A percentile compares a stretch with the other conserved stretches of the same genome.
These are phyloP conservation scores for Cyclotella choctawhatcheeana DNA, from an alignment of 108 stramenopile genomes.

Conservation along the genomic window DNA sequence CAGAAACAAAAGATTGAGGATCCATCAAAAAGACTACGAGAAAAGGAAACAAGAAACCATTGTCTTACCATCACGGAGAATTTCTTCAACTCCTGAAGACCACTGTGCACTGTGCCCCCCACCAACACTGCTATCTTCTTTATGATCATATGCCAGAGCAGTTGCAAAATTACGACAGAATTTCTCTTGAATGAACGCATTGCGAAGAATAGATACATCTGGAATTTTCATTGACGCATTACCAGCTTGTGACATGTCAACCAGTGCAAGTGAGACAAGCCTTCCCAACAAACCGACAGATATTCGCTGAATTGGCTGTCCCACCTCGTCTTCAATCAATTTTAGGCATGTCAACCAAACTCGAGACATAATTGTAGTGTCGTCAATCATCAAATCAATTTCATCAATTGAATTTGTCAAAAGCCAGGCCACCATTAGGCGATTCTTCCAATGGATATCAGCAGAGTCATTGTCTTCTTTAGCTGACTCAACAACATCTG, in stretches of 20 bases:
- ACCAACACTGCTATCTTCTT: slow-evolving; percentile 84
- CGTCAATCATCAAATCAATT: slow-evolving; percentile 54
- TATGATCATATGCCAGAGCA: slow-evolving; percentile 85
- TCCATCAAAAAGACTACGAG: not conserved
- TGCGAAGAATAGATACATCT: slow-evolving; percentile 44
- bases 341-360: slow-evolving; percentile 74
- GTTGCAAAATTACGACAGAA: slow-evolving; percentile 70
- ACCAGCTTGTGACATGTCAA: slow-evolving; percentile 31
- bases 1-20: not conserved
- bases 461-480: slow-evolving; percentile 52
- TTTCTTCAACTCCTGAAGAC: slow-evolving; percentile 85
- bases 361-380: slow-evolving; percentile 31
- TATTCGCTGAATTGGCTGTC: slow-evolving; percentile 85
- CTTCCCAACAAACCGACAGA: slow-evolving; percentile 83
- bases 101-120: slow-evolving; percentile 87
- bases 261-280: slow-evolving; percentile 58
- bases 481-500: not conserved
- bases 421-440: slow-evolving; percentile 83
- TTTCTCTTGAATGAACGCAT: slow-evolving; percentile 51
- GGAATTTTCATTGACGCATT: slow-evolving; percentile 5
- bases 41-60: slow-evolving; percentile 12
- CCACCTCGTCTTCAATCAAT: slow-evolving; percentile 75
- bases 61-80: slow-evolving; percentile 45
- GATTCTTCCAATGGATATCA: slow-evolving; percentile 84
- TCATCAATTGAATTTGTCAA: slow-evolving; percentile 67